A percentile compares a stretch with the other conserved stretches of the same genome.
Evolutionary conservation across 2,329 filamentous ascomycete genomes (phyloP).

Genomic region (Pseudogymnoascus verrucosus): DNA sequence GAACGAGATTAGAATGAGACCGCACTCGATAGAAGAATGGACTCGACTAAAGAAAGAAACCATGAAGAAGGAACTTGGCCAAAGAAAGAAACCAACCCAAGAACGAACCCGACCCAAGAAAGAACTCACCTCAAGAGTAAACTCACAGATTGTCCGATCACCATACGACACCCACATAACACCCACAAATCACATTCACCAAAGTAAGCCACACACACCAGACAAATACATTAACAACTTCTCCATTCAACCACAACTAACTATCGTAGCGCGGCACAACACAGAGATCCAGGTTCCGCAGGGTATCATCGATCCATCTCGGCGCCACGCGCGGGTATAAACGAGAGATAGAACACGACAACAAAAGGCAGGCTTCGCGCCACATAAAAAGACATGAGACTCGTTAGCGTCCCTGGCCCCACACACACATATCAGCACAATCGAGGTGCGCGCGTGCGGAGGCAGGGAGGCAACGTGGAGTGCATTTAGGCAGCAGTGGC

Average conservation of each 20-base stretch:
- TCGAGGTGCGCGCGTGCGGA: background rate
- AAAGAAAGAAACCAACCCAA: background rate
- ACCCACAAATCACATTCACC: background rate
- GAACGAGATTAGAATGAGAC: background rate
- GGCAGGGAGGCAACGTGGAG: background rate
- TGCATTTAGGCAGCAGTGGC: slow-evolving; percentile 9
- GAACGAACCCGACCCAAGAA: background rate
- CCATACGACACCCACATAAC: background rate
- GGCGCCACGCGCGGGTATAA: slow-evolving; percentile 5
- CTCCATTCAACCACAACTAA: slow-evolving; percentile 3
- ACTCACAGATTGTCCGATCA: no score
- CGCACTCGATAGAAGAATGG: background rate
- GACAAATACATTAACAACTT: background rate
- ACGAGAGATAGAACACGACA: slow-evolving; percentile 7
- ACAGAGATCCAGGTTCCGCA: slow-evolving; percentile 1
- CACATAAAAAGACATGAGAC: background rate
- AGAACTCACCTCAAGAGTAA: background rate
- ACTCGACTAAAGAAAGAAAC: background rate
- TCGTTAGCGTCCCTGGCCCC: background rate
- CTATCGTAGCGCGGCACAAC: background rate
- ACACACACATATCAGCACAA: background rate
- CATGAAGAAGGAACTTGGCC: background rate
- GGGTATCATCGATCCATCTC: slow-evolving; percentile 7
- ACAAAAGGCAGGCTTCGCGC: slow-evolving; percentile 5
- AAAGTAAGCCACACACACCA: background rate